Conservation (phyloP, 208 protist species). For the Trypanosoma lewisi region DNA sequence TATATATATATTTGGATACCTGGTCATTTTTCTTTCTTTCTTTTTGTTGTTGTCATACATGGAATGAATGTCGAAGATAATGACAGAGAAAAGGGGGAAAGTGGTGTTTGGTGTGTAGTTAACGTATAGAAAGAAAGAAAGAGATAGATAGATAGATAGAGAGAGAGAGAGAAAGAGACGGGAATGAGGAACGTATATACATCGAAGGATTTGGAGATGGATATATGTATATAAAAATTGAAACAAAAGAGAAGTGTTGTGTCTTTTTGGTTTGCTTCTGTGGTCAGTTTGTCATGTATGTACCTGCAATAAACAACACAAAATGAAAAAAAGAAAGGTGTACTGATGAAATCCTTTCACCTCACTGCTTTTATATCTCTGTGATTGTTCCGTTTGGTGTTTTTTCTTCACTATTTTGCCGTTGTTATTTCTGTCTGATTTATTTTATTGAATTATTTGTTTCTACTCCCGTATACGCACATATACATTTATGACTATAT, state of each 20-base stretch:
- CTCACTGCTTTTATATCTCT: too few species aligned
- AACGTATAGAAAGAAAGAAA: background rate
- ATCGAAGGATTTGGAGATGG: too few species aligned
- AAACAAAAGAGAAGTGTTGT: background rate
- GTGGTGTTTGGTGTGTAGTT: background rate
- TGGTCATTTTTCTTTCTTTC: slow-evolving; percentile 7
- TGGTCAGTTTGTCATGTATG: too few species aligned
- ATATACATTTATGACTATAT: too few species aligned
- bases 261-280: too few species aligned
- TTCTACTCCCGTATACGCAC: too few species aligned
- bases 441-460: background rate
- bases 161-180: background rate
- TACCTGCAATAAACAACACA: too few species aligned
- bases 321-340: too few species aligned
- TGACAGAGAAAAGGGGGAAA: background rate
- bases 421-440: background rate
- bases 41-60: background rate
- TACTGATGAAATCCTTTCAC: too few species aligned
- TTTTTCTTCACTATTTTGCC: background rate
- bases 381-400: too few species aligned
- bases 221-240: too few species aligned
- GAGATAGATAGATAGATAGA: too few species aligned
- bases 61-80: background rate
- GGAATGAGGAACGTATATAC: background rate
- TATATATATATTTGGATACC: slow-evolving; percentile 16